These are phyloP conservation scores for Fusarium mundagurra DNA, from an alignment of 2,329 filamentous ascomycete genomes.

Conservation along the genomic window DNA sequence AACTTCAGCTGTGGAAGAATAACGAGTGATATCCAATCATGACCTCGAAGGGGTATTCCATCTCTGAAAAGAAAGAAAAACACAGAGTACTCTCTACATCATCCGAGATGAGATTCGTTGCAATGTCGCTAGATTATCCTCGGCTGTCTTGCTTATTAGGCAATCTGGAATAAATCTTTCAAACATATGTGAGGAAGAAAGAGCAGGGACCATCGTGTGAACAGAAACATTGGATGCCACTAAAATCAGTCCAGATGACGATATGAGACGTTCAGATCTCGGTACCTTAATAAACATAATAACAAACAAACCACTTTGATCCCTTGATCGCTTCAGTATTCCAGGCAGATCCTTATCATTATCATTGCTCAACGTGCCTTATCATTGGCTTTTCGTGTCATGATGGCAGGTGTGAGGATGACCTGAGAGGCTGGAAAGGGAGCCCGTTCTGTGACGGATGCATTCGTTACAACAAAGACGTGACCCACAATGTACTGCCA, in stretches of 20 bases:
- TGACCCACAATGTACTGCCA: conserved; percentile 12
- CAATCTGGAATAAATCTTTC: conserved; percentile 3
- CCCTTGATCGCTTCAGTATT: background rate
- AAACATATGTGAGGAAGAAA: conserved; percentile 2
- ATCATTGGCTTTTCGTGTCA: conserved; percentile 4
- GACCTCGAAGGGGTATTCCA: conserved; percentile 1
- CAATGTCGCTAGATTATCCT: conserved; percentile 19
- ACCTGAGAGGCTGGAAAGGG: conserved; percentile 1
- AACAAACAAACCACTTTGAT: background rate
- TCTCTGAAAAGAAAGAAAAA: background rate
- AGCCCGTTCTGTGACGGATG: conserved; percentile 15
- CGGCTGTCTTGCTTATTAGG: conserved; percentile 8
- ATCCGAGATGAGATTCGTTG: background rate
- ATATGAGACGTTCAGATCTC: background rate
- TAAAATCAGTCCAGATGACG: conserved; percentile 1
- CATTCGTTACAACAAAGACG: conserved; percentile 8
- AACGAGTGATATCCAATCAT: background rate
- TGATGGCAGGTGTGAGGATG: conserved; percentile 13
- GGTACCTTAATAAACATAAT: background rate
- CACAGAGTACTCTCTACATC: background rate
- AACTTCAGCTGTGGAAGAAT: background rate
- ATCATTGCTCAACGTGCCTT: background rate
- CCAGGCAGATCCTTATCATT: background rate
- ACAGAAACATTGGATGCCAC: background rate
- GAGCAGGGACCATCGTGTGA: conserved; percentile 14